Base-by-base conservation (phyloP, 441 rosid species). In the Corymbia citriodora region DNA sequence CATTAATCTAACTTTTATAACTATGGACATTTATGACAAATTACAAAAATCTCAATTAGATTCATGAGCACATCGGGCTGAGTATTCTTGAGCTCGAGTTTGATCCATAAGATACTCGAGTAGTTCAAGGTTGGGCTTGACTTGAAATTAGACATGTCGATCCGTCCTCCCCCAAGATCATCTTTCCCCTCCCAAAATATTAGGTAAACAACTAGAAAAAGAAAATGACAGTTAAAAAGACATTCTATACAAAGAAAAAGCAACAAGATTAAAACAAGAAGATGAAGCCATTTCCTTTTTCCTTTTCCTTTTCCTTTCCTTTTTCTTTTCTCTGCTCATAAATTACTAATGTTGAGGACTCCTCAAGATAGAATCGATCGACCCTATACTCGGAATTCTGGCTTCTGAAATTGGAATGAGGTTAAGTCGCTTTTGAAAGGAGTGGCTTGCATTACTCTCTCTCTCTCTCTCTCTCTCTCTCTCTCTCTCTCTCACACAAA, bases 11-110 rank as follows among this genome's bases (percentile, higher is more conserved):
- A 72, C 19, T 72, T 72, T 72, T 72, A 72, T 72, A 40, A 72
- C 25, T 10, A 36, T 19, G 49, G 15, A 72, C 27, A 36, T 72
- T 72, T 19, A 72, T 72, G 49, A 36, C 0, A 12, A 72, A 72
- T 10, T 72, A 72, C 27, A 18, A 36, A 72, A 72, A 36, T 27
- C 9, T 36, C 8, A 1, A 36, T 59, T 19, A 72, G 0, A 72
- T 40, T 36, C 15, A 7, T 1, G 2, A 19, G 23, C 49, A 10
- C 10, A 4, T 72, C 9, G 2, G 19, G 25, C 1, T 10, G 3
- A 2, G 15, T 72, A 36, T 10, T 21, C 1, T 4, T 74, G 50
- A 74, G 49, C 83, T 74, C 1, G 9, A 74, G 50, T 40, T 40
- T 0, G 29, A 40, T 1, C 12, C 16, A 21, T 11, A 40, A 74